Conservation (phyloP, 495 filamentous ascomycete species). For the Penicillium tannophilum region DNA sequence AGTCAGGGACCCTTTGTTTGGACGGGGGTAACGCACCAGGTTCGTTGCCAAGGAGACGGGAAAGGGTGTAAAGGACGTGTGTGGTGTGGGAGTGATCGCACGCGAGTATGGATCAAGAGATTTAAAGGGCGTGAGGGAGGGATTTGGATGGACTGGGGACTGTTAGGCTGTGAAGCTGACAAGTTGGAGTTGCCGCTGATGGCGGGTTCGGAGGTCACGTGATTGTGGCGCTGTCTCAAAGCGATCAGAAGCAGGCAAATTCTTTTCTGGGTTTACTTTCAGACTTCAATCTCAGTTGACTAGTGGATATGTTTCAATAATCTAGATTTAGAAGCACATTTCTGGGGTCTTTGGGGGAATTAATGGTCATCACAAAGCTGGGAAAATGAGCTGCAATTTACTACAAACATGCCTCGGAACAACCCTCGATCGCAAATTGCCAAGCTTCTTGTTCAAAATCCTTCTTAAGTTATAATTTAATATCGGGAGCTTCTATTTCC, state of each 20-base stretch:
- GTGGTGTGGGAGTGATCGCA: conserved; percentile 5
- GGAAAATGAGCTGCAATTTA: conserved; percentile 14
- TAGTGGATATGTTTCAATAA: background rate
- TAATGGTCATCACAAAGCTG: background rate
- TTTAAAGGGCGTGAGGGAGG: conserved; percentile 14
- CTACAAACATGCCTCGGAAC: conserved; percentile 13
- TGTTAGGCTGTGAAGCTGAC: conserved; percentile 35
- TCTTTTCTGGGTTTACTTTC: conserved; percentile 1
- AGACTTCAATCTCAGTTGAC: background rate
- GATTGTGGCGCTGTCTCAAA: conserved; percentile 31
- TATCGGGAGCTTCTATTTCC: background rate
- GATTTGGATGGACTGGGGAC: conserved; percentile 20
- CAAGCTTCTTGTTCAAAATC: background rate
- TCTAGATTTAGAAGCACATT: background rate
- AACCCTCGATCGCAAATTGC: background rate
- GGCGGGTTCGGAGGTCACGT: conserved; percentile 29
- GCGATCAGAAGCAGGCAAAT: conserved; percentile 5
- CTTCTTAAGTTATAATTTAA: background rate
- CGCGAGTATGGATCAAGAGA: conserved; percentile 11
- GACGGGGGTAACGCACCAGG: conserved; percentile 18
- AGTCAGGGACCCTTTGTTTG: conserved; percentile 29
- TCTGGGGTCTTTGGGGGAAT: background rate
- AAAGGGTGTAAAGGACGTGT: conserved; percentile 1
- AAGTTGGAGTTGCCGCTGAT: conserved; percentile 38
- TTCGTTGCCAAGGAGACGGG: conserved; percentile 6